Base-by-base conservation (phyloP, 1,284 basidiomycete genomes). In the Rhodotorula glutinis region DNA sequence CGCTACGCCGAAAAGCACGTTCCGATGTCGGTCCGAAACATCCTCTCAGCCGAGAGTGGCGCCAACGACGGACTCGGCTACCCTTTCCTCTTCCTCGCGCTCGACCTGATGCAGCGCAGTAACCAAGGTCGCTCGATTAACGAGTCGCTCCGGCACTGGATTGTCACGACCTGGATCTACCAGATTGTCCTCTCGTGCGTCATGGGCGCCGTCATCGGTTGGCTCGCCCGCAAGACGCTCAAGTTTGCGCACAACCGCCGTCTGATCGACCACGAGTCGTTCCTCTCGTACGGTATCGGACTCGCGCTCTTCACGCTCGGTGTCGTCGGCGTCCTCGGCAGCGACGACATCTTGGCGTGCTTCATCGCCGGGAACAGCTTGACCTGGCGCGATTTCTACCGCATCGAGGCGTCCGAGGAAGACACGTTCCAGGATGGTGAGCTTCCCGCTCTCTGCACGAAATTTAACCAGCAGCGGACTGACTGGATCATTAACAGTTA, bases 391-490 rank as follows among this genome's bases (percentile, higher is more conserved):
- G 80, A 80, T 66, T 78, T 76, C 69, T 83, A 81, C 76, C 76
- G 83, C 3, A 74, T 81, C 38, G 76, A 82, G 59, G 57, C 57
- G 43, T 82, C 80, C 7, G 82, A 83, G 67, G 82, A 83, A 53
- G 79, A 81, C 59, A 78, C 80, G 7, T 82, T 84, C 69, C 83
- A 85, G 70, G 83, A 84, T 60, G 66, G 66, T 67, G 17, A 40
- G 61, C 19, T 55, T 16, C 8, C 23, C 2, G 16, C 13, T 0
- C 5, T 43, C 11, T 33, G 17, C 21, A 14, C 5, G 25, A 8
- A 27, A 7, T 13, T 25, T 14, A 3, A 27, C 49, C 13, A 16
- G n/a, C 16, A 25, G 2, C n/a, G n/a, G 13, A 11, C n/a, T 51
- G n/a, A 17, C 21, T 21, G 9, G 14, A 5, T 5, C 10, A 1